Base-by-base conservation (phyloP, 495 filamentous ascomycete genomes). In the Podospora sp. region DNA sequence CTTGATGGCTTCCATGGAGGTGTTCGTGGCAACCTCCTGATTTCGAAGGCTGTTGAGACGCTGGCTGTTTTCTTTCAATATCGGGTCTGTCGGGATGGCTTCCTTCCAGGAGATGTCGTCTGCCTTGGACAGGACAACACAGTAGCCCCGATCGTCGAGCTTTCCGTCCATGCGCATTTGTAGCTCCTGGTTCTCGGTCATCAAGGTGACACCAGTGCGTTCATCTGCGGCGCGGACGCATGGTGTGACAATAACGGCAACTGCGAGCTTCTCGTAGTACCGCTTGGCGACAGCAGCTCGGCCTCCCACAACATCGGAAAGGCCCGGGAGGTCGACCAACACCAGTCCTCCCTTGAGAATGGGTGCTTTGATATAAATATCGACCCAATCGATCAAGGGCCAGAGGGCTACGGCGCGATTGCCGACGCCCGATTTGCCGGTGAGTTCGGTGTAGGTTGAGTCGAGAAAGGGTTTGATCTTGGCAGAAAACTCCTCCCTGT, bases 111-210 rank as follows among this genome's bases (percentile, higher is more conserved):
- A 65, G 3, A 70, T 62, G 16, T 71, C 65, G 27, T 76, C 74
- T 0, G 67, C 65, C 51, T 76, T 75, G 2, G 74, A 72, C 1
- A 73, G 8, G 20, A 71, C 71, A 0, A 76, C 56, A 46, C 73
- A 71, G 29, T 68, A 76, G 1, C 63, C 36, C 3, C 66, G 49
- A n/a, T 52, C 24, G 18, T 75, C 56, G 22, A 73, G 68, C 50
- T 71, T 73, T 5, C 71, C 71, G 25, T 69, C 63, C 69, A 76
- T 72, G n/a, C 66, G 68, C 68, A 76, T 66, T 5, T 33, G 51
- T 7, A 75, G 29, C 55, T 75, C 73, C 6, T 75, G 73, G 51
- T 73, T 64, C 7, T 67, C 66, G 0, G 64, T 52, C 65, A 75
- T 75, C 6, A 76, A 46, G n/a, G 25, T 9, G 7, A 70, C 65